Evolutionary conservation across 2,329 filamentous ascomycete genomes (phyloP).

Genomic region (Neurospora crassa): DNA sequence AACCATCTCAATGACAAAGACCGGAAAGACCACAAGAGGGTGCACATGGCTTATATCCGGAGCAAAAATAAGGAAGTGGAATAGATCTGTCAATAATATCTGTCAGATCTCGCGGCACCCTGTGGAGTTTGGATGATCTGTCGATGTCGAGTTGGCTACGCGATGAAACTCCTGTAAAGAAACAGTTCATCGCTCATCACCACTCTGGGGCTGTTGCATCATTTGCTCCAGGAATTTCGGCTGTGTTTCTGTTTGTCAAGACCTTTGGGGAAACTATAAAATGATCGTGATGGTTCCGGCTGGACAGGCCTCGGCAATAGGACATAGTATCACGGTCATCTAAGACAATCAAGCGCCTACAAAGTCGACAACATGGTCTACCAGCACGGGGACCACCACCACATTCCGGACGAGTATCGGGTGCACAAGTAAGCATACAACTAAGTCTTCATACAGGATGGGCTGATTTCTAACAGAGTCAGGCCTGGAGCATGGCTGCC

Average conservation of each 20-base stretch:
- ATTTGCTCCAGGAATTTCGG: neutral
- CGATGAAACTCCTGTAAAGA: neutral
- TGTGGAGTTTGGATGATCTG: neutral
- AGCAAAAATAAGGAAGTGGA: neutral
- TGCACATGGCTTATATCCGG: conserved; percentile 15
- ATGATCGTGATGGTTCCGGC: neutral
- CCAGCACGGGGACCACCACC: conserved; percentile 39
- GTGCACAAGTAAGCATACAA: conserved; percentile 32
- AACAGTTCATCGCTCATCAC: neutral
- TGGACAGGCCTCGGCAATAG: neutral
- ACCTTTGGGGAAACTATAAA: neutral
- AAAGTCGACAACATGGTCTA: conserved; percentile 32
- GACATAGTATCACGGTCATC: neutral
- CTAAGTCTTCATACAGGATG: neutral
- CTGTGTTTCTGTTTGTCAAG: neutral
- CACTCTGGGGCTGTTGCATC: neutral
- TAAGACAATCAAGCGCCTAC: neutral
- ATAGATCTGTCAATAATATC: neutral
- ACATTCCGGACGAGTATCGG: conserved; percentile 39
- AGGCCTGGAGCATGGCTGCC: conserved; percentile 54
- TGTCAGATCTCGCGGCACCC: neutral
- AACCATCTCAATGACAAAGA: conserved; percentile 35
- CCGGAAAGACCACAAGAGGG: conserved; percentile 29
- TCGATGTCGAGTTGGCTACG: neutral
- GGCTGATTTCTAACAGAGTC: neutral